Conservation (phyloP, 2,329 filamentous ascomycete genomes). For the Aspergillus sp. region DNA sequence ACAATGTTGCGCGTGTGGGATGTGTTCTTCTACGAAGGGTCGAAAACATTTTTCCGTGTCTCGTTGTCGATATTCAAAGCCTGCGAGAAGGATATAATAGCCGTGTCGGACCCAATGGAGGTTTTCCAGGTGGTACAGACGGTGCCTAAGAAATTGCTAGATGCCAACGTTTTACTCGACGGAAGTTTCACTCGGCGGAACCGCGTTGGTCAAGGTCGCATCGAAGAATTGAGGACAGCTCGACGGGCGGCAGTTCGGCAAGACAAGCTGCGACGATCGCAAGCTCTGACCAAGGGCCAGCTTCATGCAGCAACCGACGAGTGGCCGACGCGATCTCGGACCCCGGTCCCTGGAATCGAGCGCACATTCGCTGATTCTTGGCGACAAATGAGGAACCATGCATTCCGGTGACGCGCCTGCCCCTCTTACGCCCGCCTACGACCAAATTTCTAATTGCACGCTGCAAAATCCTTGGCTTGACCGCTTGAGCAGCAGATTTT, state of each 20-base stretch:
- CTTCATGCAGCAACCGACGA: constrained; percentile 34
- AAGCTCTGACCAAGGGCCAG: constrained; percentile 35
- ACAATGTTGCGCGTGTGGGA: constrained; percentile 93
- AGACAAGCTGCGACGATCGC: constrained; percentile 41
- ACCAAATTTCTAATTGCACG: constrained; percentile 7
- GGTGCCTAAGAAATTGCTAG: constrained; percentile 75
- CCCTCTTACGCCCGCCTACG: constrained; percentile 4
- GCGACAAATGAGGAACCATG: constrained; percentile 37
- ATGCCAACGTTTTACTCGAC: constrained; percentile 80
- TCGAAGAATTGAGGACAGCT: constrained; percentile 73
- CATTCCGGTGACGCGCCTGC: constrained; percentile 27
- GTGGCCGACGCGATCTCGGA: constrained; percentile 29
- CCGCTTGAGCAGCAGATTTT: background rate
- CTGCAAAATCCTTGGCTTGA: background rate
- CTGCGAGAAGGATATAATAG: constrained; percentile 76
- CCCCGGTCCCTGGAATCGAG: constrained; percentile 30
- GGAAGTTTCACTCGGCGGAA: constrained; percentile 78
- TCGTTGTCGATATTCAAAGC: constrained; percentile 89
- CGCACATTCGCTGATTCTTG: constrained; percentile 35
- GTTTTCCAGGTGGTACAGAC: constrained; percentile 93
- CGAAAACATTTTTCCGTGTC: constrained; percentile 89
- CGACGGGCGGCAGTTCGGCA: constrained; percentile 54
- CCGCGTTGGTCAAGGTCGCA: constrained; percentile 75
- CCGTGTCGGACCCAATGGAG: constrained; percentile 84
- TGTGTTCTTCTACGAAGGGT: constrained; percentile 91